phyloP scores from a whole-genome alignment of 768 basidiomycete genomes.

The Exsudoporus frostii region DNA sequence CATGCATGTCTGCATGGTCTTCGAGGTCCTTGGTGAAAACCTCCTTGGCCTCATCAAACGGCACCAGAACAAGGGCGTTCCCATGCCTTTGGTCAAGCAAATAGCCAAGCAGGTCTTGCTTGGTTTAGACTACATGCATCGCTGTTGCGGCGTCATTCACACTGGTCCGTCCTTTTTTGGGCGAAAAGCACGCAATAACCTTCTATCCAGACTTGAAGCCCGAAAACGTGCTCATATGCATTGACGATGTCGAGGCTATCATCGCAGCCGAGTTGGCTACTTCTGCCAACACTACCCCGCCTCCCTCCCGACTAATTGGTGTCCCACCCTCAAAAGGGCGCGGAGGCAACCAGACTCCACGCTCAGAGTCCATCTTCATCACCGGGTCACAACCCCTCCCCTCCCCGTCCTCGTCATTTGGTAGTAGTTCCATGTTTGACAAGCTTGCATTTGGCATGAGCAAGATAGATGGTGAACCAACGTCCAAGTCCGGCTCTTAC shows the following conservation, averaged over 20 bases:
- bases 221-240: constrained; percentile 95
- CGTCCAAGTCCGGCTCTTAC: constrained; percentile 34
- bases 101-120: constrained; percentile 96
- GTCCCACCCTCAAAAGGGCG: constrained; percentile 92
- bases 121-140: constrained; percentile 97
- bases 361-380: constrained; percentile 78
- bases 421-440: constrained; percentile 72
- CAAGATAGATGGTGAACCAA: constrained; percentile 63
- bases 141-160: constrained; percentile 95
- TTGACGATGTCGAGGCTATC: constrained; percentile 94
- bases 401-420: constrained; percentile 73
- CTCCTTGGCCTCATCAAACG: constrained; percentile 94
- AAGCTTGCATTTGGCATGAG: constrained; percentile 91
- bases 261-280: constrained; percentile 76
- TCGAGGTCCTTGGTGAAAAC: constrained; percentile 97
- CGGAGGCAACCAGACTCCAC: constrained; percentile 94
- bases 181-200: constrained; percentile 1
- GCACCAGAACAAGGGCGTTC: constrained; percentile 97
- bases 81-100: constrained; percentile 88
- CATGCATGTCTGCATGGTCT: constrained; percentile 98
- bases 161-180: constrained; percentile 52
- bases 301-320: constrained; percentile 71
- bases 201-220: constrained; percentile 78
- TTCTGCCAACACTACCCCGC: constrained; percentile 32
- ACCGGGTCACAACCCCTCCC: constrained; percentile 93